Evolutionary conservation across 2,329 filamentous ascomycete genomes (phyloP).

Genomic region (Paramyrothecium roridum): DNA sequence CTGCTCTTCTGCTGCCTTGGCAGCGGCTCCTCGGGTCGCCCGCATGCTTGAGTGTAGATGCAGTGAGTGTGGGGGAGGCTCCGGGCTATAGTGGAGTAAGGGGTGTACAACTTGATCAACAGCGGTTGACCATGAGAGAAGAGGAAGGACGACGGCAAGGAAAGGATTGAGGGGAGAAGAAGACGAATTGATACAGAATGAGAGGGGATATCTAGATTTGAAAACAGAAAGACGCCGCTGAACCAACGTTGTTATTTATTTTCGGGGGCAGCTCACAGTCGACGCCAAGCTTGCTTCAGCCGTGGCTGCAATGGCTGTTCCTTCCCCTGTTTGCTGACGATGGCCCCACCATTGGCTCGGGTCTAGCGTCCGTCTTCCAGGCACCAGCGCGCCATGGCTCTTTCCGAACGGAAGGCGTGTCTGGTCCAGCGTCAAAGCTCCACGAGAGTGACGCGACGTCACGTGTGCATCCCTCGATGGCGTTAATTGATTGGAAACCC

Average conservation of each 20-base stretch:
- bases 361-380: background rate
- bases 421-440: no score
- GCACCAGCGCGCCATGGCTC: conserved; percentile 19
- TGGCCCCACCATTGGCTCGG: background rate
- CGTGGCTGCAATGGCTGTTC: background rate
- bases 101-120: background rate
- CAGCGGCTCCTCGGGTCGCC: background rate
- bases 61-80: background rate
- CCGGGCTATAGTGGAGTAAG: background rate
- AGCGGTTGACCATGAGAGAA: background rate
- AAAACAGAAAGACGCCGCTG: background rate
- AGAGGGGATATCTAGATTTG: background rate
- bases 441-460: conserved; percentile 20
- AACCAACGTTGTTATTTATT: background rate
- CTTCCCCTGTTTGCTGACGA: conserved; percentile 2
- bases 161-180: background rate
- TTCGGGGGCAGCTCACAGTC: background rate
- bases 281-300: background rate
- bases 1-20: conserved; percentile 7
- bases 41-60: background rate
- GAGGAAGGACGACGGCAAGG: background rate
- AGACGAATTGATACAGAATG: background rate
- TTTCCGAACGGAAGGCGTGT: conserved; percentile 4
- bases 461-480: conserved; percentile 12
- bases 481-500: background rate